phyloP scores from a whole-genome alignment of 1,139 yeast species.

The Komagataea norvegica region DNA sequence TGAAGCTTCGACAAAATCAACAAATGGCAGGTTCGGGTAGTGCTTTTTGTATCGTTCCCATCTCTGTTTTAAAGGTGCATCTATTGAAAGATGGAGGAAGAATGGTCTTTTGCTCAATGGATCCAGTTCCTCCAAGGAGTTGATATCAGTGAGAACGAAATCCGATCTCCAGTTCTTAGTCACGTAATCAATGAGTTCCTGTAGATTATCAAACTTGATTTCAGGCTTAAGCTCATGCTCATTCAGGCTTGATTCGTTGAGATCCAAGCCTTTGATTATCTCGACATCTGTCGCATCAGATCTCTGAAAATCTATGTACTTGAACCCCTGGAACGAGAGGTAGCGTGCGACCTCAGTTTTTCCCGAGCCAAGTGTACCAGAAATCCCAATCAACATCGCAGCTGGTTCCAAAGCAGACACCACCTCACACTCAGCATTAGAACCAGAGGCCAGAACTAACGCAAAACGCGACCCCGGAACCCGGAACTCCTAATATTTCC shows the following conservation, averaged over 20 bases:
- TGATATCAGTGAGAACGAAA: constrained; percentile 55
- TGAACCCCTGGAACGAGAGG: constrained; percentile 55
- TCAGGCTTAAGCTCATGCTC: constrained; percentile 24
- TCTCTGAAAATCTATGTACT: constrained; percentile 27
- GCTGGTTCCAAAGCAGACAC: neutral
- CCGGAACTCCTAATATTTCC: too few relatives aligned
- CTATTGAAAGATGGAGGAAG: constrained; percentile 74
- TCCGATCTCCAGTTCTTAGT: constrained; percentile 66
- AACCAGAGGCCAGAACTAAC: neutral
- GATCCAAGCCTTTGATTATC: constrained; percentile 10
- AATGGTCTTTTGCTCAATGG: constrained; percentile 72
- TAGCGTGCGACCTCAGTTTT: constrained; percentile 60
- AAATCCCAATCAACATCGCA: constrained; percentile 69
- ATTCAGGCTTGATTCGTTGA: constrained; percentile 13
- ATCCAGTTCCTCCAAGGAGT: constrained; percentile 40
- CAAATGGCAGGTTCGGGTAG: constrained; percentile 21
- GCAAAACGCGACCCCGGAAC: neutral
- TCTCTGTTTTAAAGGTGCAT: constrained; percentile 63
- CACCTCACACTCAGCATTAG: neutral
- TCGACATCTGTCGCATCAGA: neutral
- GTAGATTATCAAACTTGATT: constrained; percentile 33
- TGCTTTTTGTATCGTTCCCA: constrained; percentile 41
- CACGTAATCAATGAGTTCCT: constrained; percentile 52
- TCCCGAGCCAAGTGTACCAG: constrained; percentile 71
- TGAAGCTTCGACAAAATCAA: constrained; percentile 41